phyloP scores from a whole-genome alignment of 352 stramenopile genomes.

The Saprolegnia parasitica region DNA sequence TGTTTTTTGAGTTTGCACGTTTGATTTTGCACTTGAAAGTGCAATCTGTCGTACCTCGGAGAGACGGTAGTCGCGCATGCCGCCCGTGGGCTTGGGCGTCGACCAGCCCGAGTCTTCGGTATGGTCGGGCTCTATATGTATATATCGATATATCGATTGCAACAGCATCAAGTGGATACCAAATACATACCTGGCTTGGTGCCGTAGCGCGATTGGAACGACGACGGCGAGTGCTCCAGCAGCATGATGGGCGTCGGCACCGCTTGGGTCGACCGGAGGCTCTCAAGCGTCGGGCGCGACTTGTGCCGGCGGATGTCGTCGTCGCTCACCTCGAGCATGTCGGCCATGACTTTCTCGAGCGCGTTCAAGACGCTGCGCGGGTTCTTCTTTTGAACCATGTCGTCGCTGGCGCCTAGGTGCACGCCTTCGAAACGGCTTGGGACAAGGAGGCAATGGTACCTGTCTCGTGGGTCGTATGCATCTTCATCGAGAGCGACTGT shows the following conservation, averaged over 20 bases:
- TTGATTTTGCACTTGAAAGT: not conserved
- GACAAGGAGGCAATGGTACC: constrained; percentile 4
- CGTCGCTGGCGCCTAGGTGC: not conserved
- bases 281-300: constrained; percentile 8
- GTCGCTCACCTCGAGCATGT: constrained; percentile 14
- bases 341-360: constrained; percentile 24
- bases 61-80: constrained; percentile 11
- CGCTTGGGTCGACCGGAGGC: not conserved
- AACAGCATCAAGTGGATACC: not conserved
- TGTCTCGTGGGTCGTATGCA: constrained; percentile 22
- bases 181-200: not conserved
- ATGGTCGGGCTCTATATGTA: not conserved
- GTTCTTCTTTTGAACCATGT: not conserved
- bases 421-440: too few species aligned
- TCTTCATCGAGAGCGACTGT: constrained; percentile 37
- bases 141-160: not conserved
- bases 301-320: constrained; percentile 13
- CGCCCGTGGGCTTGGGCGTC: constrained; percentile 14
- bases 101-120: constrained; percentile 16
- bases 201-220: constrained; percentile 1
- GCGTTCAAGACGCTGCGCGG: constrained; percentile 22
- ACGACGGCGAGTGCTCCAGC: constrained; percentile 17
- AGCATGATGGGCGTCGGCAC: constrained; percentile 17
- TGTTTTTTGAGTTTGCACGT: not conserved
- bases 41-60: not conserved